These are phyloP conservation scores for Colletotrichum endophyticum DNA, from an alignment of 2,329 filamentous ascomycete species.

Conservation along the genomic window DNA sequence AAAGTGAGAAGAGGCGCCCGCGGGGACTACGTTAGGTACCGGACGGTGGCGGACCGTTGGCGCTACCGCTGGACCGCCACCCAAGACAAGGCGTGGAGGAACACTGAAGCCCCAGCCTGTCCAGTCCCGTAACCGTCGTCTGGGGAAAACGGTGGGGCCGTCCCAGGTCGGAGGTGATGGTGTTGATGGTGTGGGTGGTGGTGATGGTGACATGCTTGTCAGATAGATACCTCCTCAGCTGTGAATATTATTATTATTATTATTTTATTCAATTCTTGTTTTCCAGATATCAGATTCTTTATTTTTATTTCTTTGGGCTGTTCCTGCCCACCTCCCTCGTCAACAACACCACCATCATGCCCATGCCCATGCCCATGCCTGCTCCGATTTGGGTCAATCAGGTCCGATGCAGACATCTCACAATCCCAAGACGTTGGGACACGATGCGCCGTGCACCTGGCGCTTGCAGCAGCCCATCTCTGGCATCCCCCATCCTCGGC, in stretches of 20 bases:
- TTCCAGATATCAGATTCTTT: not conserved
- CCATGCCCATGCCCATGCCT: not conserved
- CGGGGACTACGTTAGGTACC: not conserved
- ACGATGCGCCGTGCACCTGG: not conserved
- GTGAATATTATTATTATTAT: not conserved
- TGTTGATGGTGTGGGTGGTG: not conserved
- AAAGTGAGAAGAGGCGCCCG: not conserved
- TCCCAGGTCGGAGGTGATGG: not conserved
- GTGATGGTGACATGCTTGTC: not conserved
- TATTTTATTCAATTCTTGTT: not conserved
- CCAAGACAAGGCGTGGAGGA: not conserved
- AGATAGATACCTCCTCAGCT: not conserved
- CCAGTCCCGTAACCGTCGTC: not conserved
- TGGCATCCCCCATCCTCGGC: not conserved
- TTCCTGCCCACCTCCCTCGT: not conserved
- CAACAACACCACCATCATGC: not conserved
- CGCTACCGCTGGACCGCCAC: not conserved
- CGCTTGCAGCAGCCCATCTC: not conserved
- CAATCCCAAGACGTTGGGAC: constrained; percentile 1
- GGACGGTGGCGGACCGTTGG: constrained; percentile 15
- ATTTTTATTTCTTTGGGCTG: not conserved
- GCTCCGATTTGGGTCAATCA: not conserved
- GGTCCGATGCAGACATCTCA: not conserved
- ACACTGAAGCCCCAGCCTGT: not conserved
- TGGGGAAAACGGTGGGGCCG: constrained; percentile 14